Conservation (phyloP, 495 filamentous ascomycete genomes). For the Parmelia sp. region DNA sequence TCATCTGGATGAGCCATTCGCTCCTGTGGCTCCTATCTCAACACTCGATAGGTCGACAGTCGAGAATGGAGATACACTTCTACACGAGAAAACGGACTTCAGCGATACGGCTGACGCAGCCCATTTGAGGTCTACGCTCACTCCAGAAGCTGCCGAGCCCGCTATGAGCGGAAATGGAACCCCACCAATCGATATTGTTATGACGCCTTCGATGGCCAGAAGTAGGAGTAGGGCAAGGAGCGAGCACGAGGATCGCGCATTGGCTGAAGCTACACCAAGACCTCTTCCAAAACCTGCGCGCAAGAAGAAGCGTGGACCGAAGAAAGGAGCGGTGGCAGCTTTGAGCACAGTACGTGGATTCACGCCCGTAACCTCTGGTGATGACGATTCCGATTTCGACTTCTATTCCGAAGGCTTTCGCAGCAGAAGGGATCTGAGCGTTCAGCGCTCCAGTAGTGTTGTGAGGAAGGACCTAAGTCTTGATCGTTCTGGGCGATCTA, state of each 20-base stretch:
- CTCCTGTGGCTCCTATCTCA: not conserved
- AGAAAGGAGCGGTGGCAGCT: conserved; percentile 48
- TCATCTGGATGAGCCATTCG: not conserved
- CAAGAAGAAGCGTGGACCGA: conserved; percentile 51
- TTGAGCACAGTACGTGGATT: conserved; percentile 72
- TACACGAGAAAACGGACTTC: not conserved
- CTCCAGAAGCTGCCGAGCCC: conserved; percentile 4
- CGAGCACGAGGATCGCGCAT: conserved; percentile 16
- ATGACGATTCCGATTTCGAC: conserved; percentile 85
- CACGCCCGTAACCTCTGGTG: conserved; percentile 75
- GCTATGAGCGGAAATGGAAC: conserved; percentile 26
- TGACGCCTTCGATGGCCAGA: conserved; percentile 11
- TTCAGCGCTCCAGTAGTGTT: conserved; percentile 31
- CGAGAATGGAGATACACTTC: not conserved
- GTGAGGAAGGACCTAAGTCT: conserved; percentile 31
- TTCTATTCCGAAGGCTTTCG: conserved; percentile 49
- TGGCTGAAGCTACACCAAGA: conserved; percentile 10
- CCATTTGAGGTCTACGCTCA: not conserved
- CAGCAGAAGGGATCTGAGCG: conserved; percentile 27
- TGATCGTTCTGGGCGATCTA: conserved; percentile 26
- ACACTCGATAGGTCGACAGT: not conserved
- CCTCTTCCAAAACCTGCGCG: conserved; percentile 18
- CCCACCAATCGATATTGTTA: conserved; percentile 30
- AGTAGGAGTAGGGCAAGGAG: conserved; percentile 11
- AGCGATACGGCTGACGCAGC: not conserved